Base-by-base conservation (phyloP, 495 filamentous ascomycete species). In the Xeromyces bisporus region DNA sequence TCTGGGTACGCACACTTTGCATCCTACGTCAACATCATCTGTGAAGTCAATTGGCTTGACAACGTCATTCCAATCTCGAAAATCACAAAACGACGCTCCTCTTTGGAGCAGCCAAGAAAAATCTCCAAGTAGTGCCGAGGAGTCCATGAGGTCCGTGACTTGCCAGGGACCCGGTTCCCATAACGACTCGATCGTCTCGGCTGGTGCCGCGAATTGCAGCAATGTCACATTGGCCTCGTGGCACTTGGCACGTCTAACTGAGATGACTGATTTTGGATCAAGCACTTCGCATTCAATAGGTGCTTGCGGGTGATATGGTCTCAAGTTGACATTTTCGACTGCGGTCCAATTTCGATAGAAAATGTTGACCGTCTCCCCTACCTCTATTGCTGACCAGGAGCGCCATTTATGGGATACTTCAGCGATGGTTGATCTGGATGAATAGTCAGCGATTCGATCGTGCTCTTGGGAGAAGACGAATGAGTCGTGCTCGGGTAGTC, bases 381-480 rank as follows among this genome's bases (percentile, higher is more conserved):
- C 18, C 1, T 14, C 10, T 2, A 24, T 36, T 6, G 35, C 34
- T 9, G 31, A 29, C 8, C 27, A 35, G n/a, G 53, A 42, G n/a
- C 51, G 42, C 55, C 55, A 62, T 11, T 27, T 28, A 34, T 45
- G 43, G 0, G 49, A 46, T 6, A 60, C 30, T 30, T 59, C 53
- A 8, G 70, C 60, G 27, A 74, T 38, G 1, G 60, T 43, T 7
- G 43, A 35, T 13, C 78, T 64, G 26, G 54, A 37, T 29, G 74
- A 66, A 21, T 76, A 67, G 9, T 60, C 58, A 10, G 69, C 53
- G 3, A 71, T 51, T 4, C 65, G 56, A 1, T 55, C 40, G 27
- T 58, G 64, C 6, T 69, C 55, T 5, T 58, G 31, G 1, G 75
- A 63, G 41, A 86, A 80, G 10, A 83, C 70, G 41, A 72, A 86